Evolutionary conservation across 176 grass and related monocot species (phyloP), one percentile per base, ranked within the genome.

Genomic region (Ensete ventricosum): DNA sequence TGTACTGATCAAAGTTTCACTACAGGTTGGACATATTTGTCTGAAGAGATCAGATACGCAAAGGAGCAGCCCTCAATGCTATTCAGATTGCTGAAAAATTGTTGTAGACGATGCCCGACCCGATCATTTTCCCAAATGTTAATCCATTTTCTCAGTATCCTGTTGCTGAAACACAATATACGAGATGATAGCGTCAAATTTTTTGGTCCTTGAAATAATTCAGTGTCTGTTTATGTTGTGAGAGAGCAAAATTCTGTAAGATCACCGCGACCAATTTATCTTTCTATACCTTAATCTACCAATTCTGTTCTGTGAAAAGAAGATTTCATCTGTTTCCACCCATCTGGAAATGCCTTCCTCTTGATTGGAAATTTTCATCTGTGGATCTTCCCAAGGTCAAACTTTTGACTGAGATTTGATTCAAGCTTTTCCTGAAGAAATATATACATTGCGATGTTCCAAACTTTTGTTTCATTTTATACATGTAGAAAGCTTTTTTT

Each of bases 21-120:
- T 50, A 27, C 82, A 94, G 95, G 84, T 83, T 99, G 91, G 91
- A 99, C 66, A 74, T 99, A 79, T 94, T 92, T 88, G 73, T 99
- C 4, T 99, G 90, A 75, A 91, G 95, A 11, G 95, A 99, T 91
- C 95, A 99, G 76, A 91, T 99, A 76, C 91, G 88, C 13, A 99
- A 99, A 89, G 95, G 95, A n/a, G 95, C 95, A 14, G 91, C 95
- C 23, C 84, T 89, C 62, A 99, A 99, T 58, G 90, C 95, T 34
- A 84, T 99, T 20, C 95, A 91, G 80, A 99, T 99, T 81, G 95
- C 95, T 60, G 95, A 94, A 68, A 82, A 91, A 83, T 82, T 99
- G 49, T 82, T 94, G 29, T 87, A 91, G 81, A 62, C 9, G 27
- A 43, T 43, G 4, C 34, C 34, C 0, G 8, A 8, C 20, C 17